phyloP scores from a whole-genome alignment of 371 early-diverging fungal genomes.

The Mucor indicus region DNA sequence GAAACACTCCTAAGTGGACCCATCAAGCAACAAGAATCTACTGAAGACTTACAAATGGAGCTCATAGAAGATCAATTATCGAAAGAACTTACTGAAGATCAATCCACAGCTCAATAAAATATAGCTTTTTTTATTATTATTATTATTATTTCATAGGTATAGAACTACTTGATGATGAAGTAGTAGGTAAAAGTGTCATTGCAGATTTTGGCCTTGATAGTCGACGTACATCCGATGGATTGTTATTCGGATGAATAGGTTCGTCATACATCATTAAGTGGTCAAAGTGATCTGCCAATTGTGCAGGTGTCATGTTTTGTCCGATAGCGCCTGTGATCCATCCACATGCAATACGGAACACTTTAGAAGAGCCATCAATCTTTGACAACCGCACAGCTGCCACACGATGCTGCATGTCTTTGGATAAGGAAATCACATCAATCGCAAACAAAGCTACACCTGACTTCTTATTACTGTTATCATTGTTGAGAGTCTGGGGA shows the following conservation, averaged over 20 bases:
- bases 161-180: not conserved
- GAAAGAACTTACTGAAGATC: not conserved
- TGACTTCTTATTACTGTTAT: constrained; percentile 16
- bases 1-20: constrained; percentile 8
- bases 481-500: not conserved
- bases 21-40: not conserved
- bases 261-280: too few species aligned
- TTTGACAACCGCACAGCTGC: constrained; percentile 34
- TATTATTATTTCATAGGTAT: not conserved
- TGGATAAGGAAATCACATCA: constrained; percentile 33
- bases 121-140: constrained; percentile 1
- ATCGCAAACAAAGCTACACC: constrained; percentile 36
- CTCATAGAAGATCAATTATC: too few species aligned
- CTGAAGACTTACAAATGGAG: too few species aligned
- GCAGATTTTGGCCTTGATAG: constrained; percentile 11
- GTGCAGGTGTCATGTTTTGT: constrained; percentile 16
- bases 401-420: constrained; percentile 14
- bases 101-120: not conserved
- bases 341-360: constrained; percentile 44
- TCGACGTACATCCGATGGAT: too few species aligned
- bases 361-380: constrained; percentile 40
- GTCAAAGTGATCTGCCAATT: too few species aligned
- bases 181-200: not conserved
- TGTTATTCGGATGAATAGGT: too few species aligned
- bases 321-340: constrained; percentile 43